Conservation (phyloP, 78 protist species). For the slime mould (Dictyostelium discoideum) region DNA sequence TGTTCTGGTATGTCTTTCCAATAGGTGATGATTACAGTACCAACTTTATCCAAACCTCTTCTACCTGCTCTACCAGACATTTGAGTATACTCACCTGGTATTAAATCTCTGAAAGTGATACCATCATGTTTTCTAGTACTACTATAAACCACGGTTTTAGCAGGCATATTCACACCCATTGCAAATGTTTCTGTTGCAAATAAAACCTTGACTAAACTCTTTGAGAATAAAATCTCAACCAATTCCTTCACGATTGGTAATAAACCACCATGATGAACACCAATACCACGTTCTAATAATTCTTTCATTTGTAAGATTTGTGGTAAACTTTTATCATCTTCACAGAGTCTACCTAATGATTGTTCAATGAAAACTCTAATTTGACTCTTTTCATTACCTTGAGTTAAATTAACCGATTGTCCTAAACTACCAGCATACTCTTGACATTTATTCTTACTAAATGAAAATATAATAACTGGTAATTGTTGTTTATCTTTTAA, state of each 20-base stretch:
- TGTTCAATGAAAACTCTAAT: conserved; percentile 81
- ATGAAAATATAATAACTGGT: conserved; percentile 92
- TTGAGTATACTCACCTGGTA: conserved; percentile 97
- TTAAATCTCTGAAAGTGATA: conserved; percentile 74
- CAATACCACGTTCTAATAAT: conserved; percentile 93
- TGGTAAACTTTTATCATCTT: conserved; percentile 79
- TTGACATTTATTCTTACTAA: conserved; percentile 90
- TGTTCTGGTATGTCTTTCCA: conserved; percentile 76
- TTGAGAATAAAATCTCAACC: conserved; percentile 95
- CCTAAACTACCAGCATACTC: conserved; percentile 77
- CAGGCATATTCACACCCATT: conserved; percentile 99
- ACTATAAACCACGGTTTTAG: conserved; percentile 95
- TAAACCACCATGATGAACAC: conserved; percentile 98
- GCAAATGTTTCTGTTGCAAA: conserved; percentile 99
- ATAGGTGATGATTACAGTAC: conserved; percentile 92
- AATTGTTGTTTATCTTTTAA: conserved; percentile 76
- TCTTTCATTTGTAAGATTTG: conserved; percentile 86
- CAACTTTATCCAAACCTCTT: conserved; percentile 91
- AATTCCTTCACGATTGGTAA: conserved; percentile 97
- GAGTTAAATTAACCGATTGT: conserved; percentile 79
- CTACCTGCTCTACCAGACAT: conserved; percentile 99
- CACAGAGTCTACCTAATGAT: conserved; percentile 77
- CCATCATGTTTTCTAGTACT: conserved; percentile 94
- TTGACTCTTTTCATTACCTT: conserved; percentile 79
- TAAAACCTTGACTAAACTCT: conserved; percentile 93